Base-by-base conservation (phyloP, 768 basidiomycete species). In the Suillus occidentalis region DNA sequence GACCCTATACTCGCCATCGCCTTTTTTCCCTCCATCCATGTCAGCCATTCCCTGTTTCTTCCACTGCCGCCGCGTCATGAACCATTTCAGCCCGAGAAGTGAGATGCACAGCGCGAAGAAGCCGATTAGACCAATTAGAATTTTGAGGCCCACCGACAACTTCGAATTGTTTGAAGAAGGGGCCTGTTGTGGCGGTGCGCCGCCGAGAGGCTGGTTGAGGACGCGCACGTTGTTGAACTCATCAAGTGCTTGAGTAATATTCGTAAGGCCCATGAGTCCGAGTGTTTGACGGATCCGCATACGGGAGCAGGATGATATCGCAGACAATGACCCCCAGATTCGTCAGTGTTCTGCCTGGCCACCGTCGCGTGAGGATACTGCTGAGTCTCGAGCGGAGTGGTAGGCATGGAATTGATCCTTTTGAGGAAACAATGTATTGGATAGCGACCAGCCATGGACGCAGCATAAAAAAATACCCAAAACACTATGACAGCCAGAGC, bases 211-310 rank as follows among this genome's bases (percentile, higher is more conserved):
- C 64, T 86, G 81, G 57, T 88, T 83, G 39, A 88, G 76, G 16
- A 93, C 84, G 5, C 92, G 86, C 6, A 92, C 89, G 5, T 80
- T 83, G 53, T 86, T 72, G 76, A 93, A 94, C 67, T 93, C 89
- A 2, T 82, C 75, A 65, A 92, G 69, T 0, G 92, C 92, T 5
- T 71, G 73, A 0, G 84, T 81, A 0, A 85, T 79, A 67, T 93
- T 83, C 2, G 90, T 92, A 1, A 94, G 77, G 5, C 81, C 72
- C 25, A 91, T 65, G 8, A 94, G 72, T 0, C 91, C 92, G 1
- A 94, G 80, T 1, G 79, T 73, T 0, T 91, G 82, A 3, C 64
- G 56, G 63, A 69, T 67, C 45, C 67, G n/a, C n/a, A n/a, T n/a
- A n/a, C 28, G 28, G 3, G 28, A 28, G 28, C 28, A 3, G 28